Evolutionary conservation across 225 moss, liverwort and hornwort genomes (phyloP).

Genomic region (Pleurozium schreberi): DNA sequence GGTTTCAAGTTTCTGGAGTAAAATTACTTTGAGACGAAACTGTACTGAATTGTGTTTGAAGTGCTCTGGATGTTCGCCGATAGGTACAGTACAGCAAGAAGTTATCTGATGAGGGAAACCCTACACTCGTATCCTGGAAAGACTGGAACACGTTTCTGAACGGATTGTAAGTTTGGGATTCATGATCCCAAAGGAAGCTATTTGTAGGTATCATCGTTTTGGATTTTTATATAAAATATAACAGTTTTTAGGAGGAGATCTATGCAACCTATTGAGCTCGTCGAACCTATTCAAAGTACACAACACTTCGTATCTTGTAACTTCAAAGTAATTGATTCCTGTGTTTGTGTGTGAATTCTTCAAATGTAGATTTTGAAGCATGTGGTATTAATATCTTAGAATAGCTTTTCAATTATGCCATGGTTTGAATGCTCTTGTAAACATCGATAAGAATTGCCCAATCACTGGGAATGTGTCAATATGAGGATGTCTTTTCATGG

Average conservation of each 20-base stretch:
- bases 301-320: background rate
- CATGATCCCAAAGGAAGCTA: slow-evolving; percentile 10
- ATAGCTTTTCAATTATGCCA: background rate
- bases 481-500: background rate
- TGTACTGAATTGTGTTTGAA: background rate
- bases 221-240: background rate
- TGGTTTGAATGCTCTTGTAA: background rate
- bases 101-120: background rate
- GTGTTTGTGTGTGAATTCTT: background rate
- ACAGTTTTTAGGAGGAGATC: background rate
- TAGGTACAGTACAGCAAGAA: slow-evolving; percentile 1
- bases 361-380: background rate
- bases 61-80: background rate
- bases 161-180: slow-evolving; percentile 14
- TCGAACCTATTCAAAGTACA: background rate
- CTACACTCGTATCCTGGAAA: background rate
- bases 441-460: background rate
- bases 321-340: background rate
- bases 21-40: background rate
- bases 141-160: slow-evolving; percentile 2
- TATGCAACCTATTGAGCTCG: background rate
- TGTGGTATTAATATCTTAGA: background rate
- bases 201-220: background rate
- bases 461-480: background rate
- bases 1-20: background rate